Percentiles rank a stretch among this genome's conserved stretches.
These are phyloP conservation scores for Mucor irregularis DNA, from an alignment of 371 early-diverging fungal species.

Conservation along the genomic window DNA sequence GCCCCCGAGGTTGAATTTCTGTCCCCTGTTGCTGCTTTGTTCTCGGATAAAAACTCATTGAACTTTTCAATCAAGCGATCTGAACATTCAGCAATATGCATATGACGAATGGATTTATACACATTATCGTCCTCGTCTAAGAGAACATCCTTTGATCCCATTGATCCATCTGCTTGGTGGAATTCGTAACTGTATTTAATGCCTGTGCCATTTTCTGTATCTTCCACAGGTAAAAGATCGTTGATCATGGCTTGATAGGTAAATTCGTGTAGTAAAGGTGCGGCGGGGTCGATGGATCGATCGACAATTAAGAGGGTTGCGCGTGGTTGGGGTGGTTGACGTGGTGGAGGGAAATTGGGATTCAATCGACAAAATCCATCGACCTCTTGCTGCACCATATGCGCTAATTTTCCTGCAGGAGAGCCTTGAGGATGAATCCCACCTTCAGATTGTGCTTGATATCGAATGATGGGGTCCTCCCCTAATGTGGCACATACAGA, in stretches of 20 bases:
- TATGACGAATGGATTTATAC: constrained; percentile 83
- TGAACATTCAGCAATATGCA: constrained; percentile 93
- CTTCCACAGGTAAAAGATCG: constrained; percentile 77
- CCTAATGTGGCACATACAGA: constrained; percentile 79
- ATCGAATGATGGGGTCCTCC: constrained; percentile 88
- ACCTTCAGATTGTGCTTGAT: constrained; percentile 68
- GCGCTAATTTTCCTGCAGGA: constrained; percentile 58
- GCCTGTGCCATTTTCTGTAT: constrained; percentile 54
- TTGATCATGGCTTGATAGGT: constrained; percentile 95
- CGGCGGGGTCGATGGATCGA: constrained; percentile 80
- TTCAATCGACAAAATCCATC: constrained; percentile 61
- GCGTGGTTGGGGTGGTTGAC: constrained; percentile 57
- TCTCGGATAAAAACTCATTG: constrained; percentile 72
- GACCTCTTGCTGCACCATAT: constrained; percentile 69
- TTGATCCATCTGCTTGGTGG: constrained; percentile 46
- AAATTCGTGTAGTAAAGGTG: constrained; percentile 94
- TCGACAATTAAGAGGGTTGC: constrained; percentile 88
- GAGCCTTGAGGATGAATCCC: constrained; percentile 56
- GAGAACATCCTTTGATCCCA: constrained; percentile 57
- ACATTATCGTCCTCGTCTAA: constrained; percentile 79
- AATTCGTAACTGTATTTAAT: constrained; percentile 62
- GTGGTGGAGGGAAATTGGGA: constrained; percentile 56
- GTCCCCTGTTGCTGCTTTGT: constrained; percentile 52
- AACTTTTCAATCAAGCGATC: constrained; percentile 81
- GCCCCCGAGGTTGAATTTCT: constrained; percentile 25